Evolutionary conservation across 2,329 filamentous ascomycete species (phyloP).

Genomic region (Samsoniella hepiali): DNA sequence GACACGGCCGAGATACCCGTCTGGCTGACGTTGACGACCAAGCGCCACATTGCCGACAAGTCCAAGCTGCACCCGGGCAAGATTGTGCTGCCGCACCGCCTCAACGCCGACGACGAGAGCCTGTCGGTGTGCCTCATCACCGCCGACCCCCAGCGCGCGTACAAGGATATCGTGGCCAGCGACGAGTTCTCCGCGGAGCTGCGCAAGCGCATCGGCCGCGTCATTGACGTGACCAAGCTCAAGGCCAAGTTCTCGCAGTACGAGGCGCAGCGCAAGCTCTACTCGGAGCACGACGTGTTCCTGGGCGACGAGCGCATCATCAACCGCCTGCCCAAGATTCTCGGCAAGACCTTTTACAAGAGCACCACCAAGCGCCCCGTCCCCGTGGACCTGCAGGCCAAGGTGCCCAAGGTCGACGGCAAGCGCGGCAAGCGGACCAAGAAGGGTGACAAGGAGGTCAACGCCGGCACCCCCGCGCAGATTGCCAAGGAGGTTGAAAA

Average conservation of each 20-base stretch:
- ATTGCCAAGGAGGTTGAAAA: constrained; percentile 79
- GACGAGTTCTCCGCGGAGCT: constrained; percentile 67
- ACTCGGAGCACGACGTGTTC: constrained; percentile 87
- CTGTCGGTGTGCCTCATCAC: constrained; percentile 82
- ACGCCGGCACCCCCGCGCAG: constrained; percentile 56
- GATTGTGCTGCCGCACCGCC: constrained; percentile 72
- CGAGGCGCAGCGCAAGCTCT: constrained; percentile 80
- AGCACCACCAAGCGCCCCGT: constrained; percentile 79
- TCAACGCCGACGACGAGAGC: constrained; percentile 55
- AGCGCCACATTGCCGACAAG: constrained; percentile 67
- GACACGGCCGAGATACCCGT: constrained; percentile 50
- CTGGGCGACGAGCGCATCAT: constrained; percentile 86
- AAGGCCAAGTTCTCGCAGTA: constrained; percentile 80
- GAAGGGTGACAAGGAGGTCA: constrained; percentile 40
- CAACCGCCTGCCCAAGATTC: constrained; percentile 66
- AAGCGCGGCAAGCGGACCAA: constrained; percentile 58
- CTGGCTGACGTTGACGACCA: constrained; percentile 62
- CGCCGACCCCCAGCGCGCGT: constrained; percentile 74
- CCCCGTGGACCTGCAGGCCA: constrained; percentile 67
- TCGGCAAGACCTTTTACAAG: constrained; percentile 94
- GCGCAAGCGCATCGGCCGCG: constrained; percentile 64
- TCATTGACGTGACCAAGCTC: constrained; percentile 81
- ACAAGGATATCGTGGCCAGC: constrained; percentile 82
- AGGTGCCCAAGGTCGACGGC: constrained; percentile 58
- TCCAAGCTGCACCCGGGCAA: constrained; percentile 79